Evolutionary conservation across 2,329 filamentous ascomycete genomes (phyloP).

Genomic region (Kalmusia sp.): DNA sequence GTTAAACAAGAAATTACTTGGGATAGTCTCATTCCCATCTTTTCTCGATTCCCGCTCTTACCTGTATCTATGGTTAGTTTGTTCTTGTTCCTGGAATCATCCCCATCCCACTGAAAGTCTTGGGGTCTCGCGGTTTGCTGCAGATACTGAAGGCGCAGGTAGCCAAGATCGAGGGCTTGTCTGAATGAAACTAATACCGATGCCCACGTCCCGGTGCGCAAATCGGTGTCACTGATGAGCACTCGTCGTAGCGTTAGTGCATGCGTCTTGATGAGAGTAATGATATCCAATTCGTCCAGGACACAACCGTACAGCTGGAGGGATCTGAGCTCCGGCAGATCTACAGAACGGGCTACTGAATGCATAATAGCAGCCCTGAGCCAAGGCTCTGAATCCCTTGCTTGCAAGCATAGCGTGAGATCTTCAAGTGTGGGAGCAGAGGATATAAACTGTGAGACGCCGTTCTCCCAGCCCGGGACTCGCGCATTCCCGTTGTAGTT

Average conservation of each 20-base stretch:
- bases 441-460: conserved; percentile 27
- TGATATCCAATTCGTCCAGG: conserved; percentile 22
- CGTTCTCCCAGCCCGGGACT: conserved; percentile 29
- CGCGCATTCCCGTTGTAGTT: conserved; percentile 17
- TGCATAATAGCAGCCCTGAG: conserved; percentile 26
- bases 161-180: conserved; percentile 4
- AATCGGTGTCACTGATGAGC: conserved; percentile 16
- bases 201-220: conserved; percentile 25
- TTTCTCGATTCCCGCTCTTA: not conserved
- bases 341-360: conserved; percentile 19
- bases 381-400: conserved; percentile 12
- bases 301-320: conserved; percentile 26
- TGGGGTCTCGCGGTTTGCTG: conserved; percentile 1
- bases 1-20: conserved; percentile 1
- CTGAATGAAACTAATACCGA: conserved; percentile 15
- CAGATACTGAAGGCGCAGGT: conserved; percentile 10
- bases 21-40: conserved; percentile 6
- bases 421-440: conserved; percentile 22
- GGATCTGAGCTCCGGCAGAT: conserved; percentile 15
- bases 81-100: not conserved
- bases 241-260: conserved; percentile 18
- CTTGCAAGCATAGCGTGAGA: conserved; percentile 30
- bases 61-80: conserved; percentile 8
- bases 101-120: not conserved
- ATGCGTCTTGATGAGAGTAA: conserved; percentile 22